Evolutionary conservation across 352 stramenopile genomes (phyloP), one percentile per base, ranked within the genome.

Genomic region (Pythium dissotocum): DNA sequence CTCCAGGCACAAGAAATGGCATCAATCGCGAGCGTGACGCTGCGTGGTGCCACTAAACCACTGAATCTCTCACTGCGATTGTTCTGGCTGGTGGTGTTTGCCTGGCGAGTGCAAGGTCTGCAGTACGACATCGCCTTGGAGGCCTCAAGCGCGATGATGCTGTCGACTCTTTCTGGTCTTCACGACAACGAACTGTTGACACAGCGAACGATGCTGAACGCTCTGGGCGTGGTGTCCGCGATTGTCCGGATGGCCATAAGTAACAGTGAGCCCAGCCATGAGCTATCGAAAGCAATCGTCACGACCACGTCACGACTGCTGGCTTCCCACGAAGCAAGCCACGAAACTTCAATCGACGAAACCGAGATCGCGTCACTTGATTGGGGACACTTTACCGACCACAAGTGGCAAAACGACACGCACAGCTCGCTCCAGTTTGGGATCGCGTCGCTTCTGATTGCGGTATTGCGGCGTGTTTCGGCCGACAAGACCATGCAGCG

Each of bases 31-130:
- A 26, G 46, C n/a, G 46, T 14, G 13, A 46, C 38, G 21, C 21
- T 24, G 21, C 21, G 21, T 24, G 21, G 21, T 6, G 4, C 46
- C 1, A 8, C 46, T 5, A 53, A 10, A 14, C 7, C n/a, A 7
- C 6, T 53, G 46, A n/a, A 53, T 53, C n/a, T 53, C 3, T 58
- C 51, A 18, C 24, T 58, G 38, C 51, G 51, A 58, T 28, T 58
- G 12, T 18, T n/a, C 2, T 58, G 51, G 51, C 21, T 58, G 4
- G 28, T 58, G 2, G 26, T 40, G 28, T 36, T 58, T 40, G 28
- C 32, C 12, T 35, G 28, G 51, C 51, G 51, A 26, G 28, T 24
- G 16, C 51, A 58, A 24, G 16, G 14, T 6, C 12, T 40, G 9
- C 2, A 6, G 14, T 14, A 18, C 21, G 32, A 40, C 51, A 58